Evolutionary conservation across 192 early-diverging fungal species (phyloP).

Genomic region (Coemansia sp.): DNA sequence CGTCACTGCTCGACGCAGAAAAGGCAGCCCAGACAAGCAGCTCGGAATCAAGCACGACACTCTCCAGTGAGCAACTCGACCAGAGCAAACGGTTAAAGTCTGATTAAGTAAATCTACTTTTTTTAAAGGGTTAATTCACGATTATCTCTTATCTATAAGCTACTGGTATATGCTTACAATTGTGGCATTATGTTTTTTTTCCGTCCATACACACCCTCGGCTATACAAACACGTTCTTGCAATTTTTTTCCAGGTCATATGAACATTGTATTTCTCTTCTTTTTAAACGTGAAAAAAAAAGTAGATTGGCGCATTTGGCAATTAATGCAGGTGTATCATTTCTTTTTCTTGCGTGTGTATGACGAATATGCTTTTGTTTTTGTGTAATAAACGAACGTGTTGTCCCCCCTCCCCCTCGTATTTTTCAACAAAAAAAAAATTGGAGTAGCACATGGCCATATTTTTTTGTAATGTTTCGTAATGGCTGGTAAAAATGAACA

Average conservation of each 20-base stretch:
- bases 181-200: neutral
- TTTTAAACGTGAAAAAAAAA: no score
- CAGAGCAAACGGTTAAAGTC: conserved; percentile 2
- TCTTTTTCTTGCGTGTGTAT: neutral
- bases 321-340: neutral
- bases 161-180: neutral
- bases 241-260: no score
- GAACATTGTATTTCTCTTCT: no score
- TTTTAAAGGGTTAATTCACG: no score
- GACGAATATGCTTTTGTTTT: neutral
- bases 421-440: neutral
- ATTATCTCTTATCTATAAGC: neutral
- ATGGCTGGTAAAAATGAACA: neutral
- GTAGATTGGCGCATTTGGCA: neutral
- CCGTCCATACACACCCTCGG: neutral
- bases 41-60: neutral
- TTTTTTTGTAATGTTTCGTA: no score
- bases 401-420: no score
- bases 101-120: no score
- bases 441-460: no score
- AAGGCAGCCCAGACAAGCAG: neutral
- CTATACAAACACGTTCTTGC: neutral
- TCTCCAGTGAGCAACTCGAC: neutral
- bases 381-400: neutral
- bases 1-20: conserved; percentile 27